phyloP scores from a whole-genome alignment of 2,329 filamentous ascomycete genomes.

The Nakataea oryzae region DNA sequence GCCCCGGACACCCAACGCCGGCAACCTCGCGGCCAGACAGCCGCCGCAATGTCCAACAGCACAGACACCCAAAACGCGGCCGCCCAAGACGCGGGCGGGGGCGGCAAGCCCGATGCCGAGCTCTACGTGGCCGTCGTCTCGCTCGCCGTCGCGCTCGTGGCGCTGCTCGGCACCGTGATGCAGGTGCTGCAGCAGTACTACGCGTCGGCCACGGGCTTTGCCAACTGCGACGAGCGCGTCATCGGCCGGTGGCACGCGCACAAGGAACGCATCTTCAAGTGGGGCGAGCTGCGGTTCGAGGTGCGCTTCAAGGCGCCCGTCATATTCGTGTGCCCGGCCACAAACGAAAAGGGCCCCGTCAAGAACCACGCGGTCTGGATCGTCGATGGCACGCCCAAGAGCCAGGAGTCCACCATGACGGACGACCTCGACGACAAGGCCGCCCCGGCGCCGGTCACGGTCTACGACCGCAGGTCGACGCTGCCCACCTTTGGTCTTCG shows the following conservation, averaged over 20 bases:
- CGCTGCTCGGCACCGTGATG: conserved; percentile 30
- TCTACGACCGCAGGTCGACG: background rate
- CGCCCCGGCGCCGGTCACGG: background rate
- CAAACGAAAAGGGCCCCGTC: conserved; percentile 25
- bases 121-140: conserved; percentile 28
- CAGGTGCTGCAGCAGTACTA: conserved; percentile 41
- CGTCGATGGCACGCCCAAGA: conserved; percentile 26
- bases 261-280: conserved; percentile 28
- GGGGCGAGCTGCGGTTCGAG: conserved; percentile 35
- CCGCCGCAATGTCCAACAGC: background rate
- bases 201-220: conserved; percentile 37
- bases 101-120: background rate
- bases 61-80: background rate
- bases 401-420: conserved; percentile 8
- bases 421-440: background rate
- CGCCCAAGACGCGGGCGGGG: background rate
- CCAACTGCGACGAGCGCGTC: conserved; percentile 34
- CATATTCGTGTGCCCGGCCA: conserved; percentile 35
- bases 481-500: conserved; percentile 1
- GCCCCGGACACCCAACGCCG: too few relatives aligned
- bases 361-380: conserved; percentile 18
- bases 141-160: conserved; percentile 35
- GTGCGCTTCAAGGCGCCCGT: conserved; percentile 38
- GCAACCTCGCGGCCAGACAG: too few relatives aligned
- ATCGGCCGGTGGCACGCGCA: conserved; percentile 34